Base-by-base conservation (phyloP, 2,329 filamentous ascomycete species). In the Pestalotiopsis sp. region DNA sequence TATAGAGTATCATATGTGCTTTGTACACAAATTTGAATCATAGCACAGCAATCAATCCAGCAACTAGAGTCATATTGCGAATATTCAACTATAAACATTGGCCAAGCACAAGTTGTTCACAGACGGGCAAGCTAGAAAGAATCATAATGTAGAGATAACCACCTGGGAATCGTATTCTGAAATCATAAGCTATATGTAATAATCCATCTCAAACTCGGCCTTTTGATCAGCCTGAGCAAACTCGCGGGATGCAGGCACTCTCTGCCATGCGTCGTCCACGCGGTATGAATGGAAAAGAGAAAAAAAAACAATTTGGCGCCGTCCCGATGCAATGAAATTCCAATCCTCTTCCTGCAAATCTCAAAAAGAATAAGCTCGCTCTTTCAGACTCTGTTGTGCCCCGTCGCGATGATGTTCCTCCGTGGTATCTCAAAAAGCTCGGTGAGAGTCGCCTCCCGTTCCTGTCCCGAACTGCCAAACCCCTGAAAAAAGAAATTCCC, bases 341-440 rank as follows among this genome's bases (percentile, higher is more conserved):
- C 59, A 39, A 17, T n/a, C 45, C 45, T 36, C 31, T 36, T 36
- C 31, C 31, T 36, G 31, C 41, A 49, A 52, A 52, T 52, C 17
- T 52, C 17, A n/a, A 52, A 52, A n/a, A 52, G 6, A 17, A 52
- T 23, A n/a, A n/a, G n/a, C 59, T 62, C 59, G 59, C 59, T 62
- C n/a, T 62, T 20, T 36, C 45, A 31, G 41, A 17, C 27, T 62
- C 36, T 39, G 31, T 36, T 52, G 39, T 62, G 59, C 59, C 59
- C 59, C 36, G 23, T 62, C 36, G 59, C 59, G 38, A 52, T 52
- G 59, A 62, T 36, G 36, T 39, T 41, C 59, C 27, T 31, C 27
- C 27, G 31, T 62, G 59, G 59, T 62, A 62, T 62, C 59, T 62
- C 59, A 12, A 62, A 62, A 62, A 62, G 57, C 31, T 36, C 59